Percentiles rank a stretch among this genome's conserved stretches.
These are phyloP conservation scores for Ascochyta rabiei DNA, from an alignment of 2,329 filamentous ascomycete genomes.

Conservation along the genomic window DNA sequence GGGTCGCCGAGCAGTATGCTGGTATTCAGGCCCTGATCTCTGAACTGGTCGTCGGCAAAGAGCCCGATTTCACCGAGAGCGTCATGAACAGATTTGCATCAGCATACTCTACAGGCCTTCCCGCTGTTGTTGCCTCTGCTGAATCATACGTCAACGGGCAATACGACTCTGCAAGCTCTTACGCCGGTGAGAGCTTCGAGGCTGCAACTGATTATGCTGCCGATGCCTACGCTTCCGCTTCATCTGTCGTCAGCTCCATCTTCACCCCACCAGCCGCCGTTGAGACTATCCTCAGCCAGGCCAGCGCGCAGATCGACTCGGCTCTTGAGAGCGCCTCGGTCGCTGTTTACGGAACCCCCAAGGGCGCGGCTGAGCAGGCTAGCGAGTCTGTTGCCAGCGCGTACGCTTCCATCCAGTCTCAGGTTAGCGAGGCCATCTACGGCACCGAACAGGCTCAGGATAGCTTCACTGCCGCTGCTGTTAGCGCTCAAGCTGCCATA, in stretches of 20 bases:
- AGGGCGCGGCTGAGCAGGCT: conserved; percentile 60
- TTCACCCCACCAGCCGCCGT: conserved; percentile 65
- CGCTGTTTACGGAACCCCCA: conserved; percentile 63
- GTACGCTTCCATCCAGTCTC: conserved; percentile 57
- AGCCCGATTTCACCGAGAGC: conserved; percentile 81
- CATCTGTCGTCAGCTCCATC: conserved; percentile 54
- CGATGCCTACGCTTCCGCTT: conserved; percentile 56
- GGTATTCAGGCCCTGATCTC: conserved; percentile 74
- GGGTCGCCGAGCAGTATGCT: conserved; percentile 68
- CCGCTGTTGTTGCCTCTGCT: conserved; percentile 60
- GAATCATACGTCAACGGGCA: conserved; percentile 59
- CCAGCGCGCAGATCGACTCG: conserved; percentile 61
- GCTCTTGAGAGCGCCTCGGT: conserved; percentile 65
- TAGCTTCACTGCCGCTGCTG: conserved; percentile 60
- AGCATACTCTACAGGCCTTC: conserved; percentile 71
- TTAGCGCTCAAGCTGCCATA: conserved; percentile 61
- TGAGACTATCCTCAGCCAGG: conserved; percentile 63
- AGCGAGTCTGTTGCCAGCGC: conserved; percentile 60
- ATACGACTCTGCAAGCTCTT: conserved; percentile 54
- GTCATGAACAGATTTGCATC: conserved; percentile 74
- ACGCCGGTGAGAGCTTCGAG: conserved; percentile 53
- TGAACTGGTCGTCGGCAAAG: conserved; percentile 77
- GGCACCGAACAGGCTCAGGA: conserved; percentile 61
- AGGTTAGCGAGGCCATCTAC: conserved; percentile 62
- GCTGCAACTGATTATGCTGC: conserved; percentile 60